A percentile compares a stretch with the other conserved stretches of the same genome.
Evolutionary conservation across 169 alveolate species (phyloP).

Genomic region (Hepatocystis sp.): DNA sequence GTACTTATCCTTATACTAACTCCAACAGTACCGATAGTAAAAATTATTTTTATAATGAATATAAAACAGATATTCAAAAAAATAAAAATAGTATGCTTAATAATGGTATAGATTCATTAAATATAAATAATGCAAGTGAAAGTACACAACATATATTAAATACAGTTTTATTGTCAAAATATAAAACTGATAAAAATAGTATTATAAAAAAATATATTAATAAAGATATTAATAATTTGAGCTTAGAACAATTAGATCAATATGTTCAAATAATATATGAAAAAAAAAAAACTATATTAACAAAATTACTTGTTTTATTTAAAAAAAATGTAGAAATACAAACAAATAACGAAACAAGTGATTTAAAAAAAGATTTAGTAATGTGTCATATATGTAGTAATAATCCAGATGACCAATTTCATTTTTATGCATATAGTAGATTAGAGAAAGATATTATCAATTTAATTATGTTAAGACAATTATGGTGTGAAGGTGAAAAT

Average conservation of each 20-base stretch:
- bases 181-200: slow-evolving; percentile 51
- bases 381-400: slow-evolving; percentile 76
- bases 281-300: slow-evolving; percentile 29
- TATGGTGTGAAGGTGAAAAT: slow-evolving; percentile 71
- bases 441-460: slow-evolving; percentile 68
- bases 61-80: slow-evolving; percentile 34
- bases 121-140: slow-evolving; percentile 21
- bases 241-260: slow-evolving; percentile 48
- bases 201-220: slow-evolving; percentile 46
- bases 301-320: slow-evolving; percentile 40
- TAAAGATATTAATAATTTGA: slow-evolving; percentile 46
- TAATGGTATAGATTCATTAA: slow-evolving; percentile 31
- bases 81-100: slow-evolving; percentile 29
- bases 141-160: slow-evolving; percentile 54
- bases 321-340: slow-evolving; percentile 67
- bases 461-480: slow-evolving; percentile 63
- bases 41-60: slow-evolving; percentile 15
- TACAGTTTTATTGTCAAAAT: slow-evolving; percentile 39
- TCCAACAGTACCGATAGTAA: neutral
- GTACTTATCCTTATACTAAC: no score
- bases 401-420: slow-evolving; percentile 75
- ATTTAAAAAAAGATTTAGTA: slow-evolving; percentile 63
- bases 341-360: slow-evolving; percentile 71
- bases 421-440: slow-evolving; percentile 76
- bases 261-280: slow-evolving; percentile 43